Conservation (phyloP, 1,139 yeast species). For the Blastobotrys illinoisensis region DNA sequence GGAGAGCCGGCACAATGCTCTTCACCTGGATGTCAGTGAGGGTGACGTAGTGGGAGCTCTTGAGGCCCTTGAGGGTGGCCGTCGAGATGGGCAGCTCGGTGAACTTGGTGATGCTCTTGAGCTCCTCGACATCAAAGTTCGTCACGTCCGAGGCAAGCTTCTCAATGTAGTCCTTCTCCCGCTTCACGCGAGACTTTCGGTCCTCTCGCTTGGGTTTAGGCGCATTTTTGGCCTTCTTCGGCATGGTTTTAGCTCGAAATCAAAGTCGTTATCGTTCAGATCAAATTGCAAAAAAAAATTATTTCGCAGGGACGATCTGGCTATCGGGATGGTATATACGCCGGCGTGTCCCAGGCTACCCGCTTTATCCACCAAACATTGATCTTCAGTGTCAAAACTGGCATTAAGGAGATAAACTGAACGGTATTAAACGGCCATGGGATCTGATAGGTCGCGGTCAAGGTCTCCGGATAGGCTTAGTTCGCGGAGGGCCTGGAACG, state of each 20-base stretch:
- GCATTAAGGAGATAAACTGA: no score
- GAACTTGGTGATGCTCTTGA: conserved; percentile 20
- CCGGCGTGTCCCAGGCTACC: neutral
- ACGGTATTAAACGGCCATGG: no score
- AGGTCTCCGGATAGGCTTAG: no score
- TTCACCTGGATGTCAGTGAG: conserved; percentile 83
- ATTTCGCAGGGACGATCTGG: neutral
- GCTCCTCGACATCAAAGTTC: conserved; percentile 20
- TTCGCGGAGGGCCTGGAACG: no score
- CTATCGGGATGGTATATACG: neutral
- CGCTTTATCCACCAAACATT: neutral
- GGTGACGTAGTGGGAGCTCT: conserved; percentile 57
- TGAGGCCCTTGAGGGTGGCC: conserved; percentile 64
- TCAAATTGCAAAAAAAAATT: neutral
- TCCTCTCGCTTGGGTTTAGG: conserved; percentile 12
- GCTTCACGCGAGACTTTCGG: conserved; percentile 8
- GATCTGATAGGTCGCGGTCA: no score
- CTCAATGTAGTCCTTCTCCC: conserved; percentile 28
- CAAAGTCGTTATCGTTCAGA: neutral
- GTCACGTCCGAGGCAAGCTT: conserved; percentile 19
- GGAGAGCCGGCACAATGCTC: conserved; percentile 70
- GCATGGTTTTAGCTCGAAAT: neutral
- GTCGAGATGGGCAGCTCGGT: conserved; percentile 69
- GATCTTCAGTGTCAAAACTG: no score
- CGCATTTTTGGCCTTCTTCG: conserved; percentile 10